Conservation (phyloP, 331 rosid genomes). For the Pyracantha coccinea region DNA sequence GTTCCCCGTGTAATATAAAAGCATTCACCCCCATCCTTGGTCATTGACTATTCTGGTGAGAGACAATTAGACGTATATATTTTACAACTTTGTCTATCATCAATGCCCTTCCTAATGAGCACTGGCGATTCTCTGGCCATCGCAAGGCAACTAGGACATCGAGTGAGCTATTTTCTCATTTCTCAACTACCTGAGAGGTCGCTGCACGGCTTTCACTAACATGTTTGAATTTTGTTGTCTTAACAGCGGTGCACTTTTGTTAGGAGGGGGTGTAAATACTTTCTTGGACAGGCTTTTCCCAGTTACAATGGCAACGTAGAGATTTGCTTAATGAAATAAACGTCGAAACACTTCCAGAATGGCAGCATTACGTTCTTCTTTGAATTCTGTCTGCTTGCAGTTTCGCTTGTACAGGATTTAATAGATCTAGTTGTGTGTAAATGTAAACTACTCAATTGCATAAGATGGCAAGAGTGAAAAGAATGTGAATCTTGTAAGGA, state of each 20-base stretch:
- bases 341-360: not conserved
- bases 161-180: not conserved
- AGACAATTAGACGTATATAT: too few species aligned
- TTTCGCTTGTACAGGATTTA: not conserved
- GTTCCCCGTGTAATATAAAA: not conserved
- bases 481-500: not conserved
- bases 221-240: constrained; percentile 7
- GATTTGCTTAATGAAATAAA: not conserved
- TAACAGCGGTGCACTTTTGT: constrained; percentile 74
- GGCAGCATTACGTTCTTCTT: not conserved
- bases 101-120: not conserved
- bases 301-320: constrained; percentile 73
- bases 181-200: not conserved
- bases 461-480: not conserved
- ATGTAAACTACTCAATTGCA: not conserved
- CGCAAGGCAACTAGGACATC: not conserved
- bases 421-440: not conserved
- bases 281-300: constrained; percentile 90
- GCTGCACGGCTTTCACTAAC: not conserved
- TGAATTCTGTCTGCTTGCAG: not conserved
- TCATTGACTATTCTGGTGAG: too few species aligned
- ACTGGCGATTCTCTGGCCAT: not conserved
- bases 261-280: constrained; percentile 84
- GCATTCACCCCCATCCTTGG: not conserved
- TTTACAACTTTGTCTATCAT: not conserved